Conservation (phyloP, 2,329 filamentous ascomycete genomes). For the Fusarium agapanthi region DNA sequence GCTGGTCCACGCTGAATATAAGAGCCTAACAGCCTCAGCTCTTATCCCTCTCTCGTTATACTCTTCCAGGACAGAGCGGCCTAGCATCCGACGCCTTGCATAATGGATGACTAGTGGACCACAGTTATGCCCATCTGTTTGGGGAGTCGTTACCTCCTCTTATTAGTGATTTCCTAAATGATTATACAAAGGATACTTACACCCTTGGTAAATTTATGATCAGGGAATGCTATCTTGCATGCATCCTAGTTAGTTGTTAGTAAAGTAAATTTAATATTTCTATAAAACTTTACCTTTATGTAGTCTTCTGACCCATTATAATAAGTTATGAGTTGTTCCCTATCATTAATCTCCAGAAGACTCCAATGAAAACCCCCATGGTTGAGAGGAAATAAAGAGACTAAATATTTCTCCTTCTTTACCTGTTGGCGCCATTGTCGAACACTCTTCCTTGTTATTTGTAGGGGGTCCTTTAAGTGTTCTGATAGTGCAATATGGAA, state of each 20-base stretch:
- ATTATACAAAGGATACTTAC: not conserved
- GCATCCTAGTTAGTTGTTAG: not conserved
- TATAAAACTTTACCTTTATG: not conserved
- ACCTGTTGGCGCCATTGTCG: not conserved
- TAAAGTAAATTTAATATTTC: not conserved
- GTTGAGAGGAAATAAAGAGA: not conserved
- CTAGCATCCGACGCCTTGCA: not conserved
- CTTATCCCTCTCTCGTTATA: not conserved
- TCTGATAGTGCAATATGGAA: not conserved
- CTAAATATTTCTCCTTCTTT: not conserved
- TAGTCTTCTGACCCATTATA: not conserved
- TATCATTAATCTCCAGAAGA: not conserved
- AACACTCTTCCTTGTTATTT: not conserved
- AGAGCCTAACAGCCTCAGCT: not conserved
- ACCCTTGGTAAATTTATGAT: not conserved
- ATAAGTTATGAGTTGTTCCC: not conserved
- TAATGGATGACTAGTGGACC: not conserved
- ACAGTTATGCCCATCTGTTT: not conserved
- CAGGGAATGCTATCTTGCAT: not conserved
- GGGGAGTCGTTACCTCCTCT: not conserved
- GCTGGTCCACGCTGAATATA: not conserved
- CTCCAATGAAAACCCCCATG: not conserved
- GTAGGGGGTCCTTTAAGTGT: not conserved
- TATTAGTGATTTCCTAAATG: not conserved
- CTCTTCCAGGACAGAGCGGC: not conserved